Percentiles rank a stretch among this genome's conserved stretches.
These are phyloP conservation scores for Talaromyces amestolkiae DNA, from an alignment of 2,329 filamentous ascomycete species.

Conservation along the genomic window DNA sequence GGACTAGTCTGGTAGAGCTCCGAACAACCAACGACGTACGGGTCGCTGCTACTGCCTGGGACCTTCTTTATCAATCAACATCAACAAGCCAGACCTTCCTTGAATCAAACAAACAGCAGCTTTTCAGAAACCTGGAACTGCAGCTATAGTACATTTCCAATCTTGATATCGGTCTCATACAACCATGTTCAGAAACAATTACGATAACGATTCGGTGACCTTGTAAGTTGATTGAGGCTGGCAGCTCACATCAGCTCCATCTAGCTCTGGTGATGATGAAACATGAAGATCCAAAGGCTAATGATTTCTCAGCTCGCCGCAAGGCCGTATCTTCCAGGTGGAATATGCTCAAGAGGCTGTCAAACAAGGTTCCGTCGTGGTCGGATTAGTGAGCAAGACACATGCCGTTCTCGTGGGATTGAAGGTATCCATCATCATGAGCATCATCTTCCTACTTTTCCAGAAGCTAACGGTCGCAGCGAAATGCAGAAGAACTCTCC, in stretches of 20 bases:
- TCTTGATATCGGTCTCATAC: background rate
- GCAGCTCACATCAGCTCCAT: conserved; percentile 6
- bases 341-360: conserved; percentile 98
- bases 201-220: conserved; percentile 99
- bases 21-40: conserved; percentile 2
- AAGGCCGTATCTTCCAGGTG: conserved; percentile 99
- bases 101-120: background rate
- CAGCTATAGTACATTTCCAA: background rate
- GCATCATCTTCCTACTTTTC: conserved; percentile 6
- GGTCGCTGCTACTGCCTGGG: background rate
- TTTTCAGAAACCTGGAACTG: background rate
- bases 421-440: conserved; percentile 65
- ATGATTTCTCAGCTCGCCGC: conserved; percentile 70
- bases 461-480: conserved; percentile 50
- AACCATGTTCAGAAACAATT: conserved; percentile 98
- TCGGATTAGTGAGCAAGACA: conserved; percentile 96
- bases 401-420: conserved; percentile 93
- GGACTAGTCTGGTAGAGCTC: conserved; percentile 6
- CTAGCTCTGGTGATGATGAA: background rate
- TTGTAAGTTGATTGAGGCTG: conserved; percentile 63
- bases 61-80: conserved; percentile 4
- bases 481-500: conserved; percentile 98
- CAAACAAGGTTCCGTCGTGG: conserved; percentile 97
- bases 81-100: background rate
- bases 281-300: background rate